phyloP scores from a whole-genome alignment of 2,329 filamentous ascomycete species.

The Lojkania enalia region DNA sequence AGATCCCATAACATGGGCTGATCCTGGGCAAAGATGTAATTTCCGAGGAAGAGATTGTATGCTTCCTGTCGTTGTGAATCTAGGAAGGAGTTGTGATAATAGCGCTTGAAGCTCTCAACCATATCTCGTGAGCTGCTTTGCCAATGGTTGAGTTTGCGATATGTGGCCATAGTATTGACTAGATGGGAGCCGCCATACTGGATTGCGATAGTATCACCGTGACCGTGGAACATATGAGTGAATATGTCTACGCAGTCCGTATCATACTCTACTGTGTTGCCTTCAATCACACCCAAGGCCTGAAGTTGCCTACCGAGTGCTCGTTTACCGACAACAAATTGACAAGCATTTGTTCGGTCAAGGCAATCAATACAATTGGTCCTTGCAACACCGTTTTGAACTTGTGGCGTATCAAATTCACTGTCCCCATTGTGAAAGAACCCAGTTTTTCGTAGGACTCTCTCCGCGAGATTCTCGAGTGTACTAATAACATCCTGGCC shows the following conservation, averaged over 20 bases:
- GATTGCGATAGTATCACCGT: slow-evolving; percentile 95
- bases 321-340: slow-evolving; percentile 95
- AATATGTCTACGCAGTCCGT: slow-evolving; percentile 95
- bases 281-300: slow-evolving; percentile 82
- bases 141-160: slow-evolving; percentile 99
- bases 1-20: slow-evolving; percentile 98
- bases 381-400: slow-evolving; percentile 89
- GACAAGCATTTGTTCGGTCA: slow-evolving; percentile 94
- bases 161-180: slow-evolving; percentile 99
- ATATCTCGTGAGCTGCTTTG: slow-evolving; percentile 96
- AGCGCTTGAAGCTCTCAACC: slow-evolving; percentile 98
- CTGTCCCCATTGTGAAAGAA: slow-evolving; percentile 94
- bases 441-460: slow-evolving; percentile 80
- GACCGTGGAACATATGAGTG: slow-evolving; percentile 97
- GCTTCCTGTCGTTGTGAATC: slow-evolving; percentile 98
- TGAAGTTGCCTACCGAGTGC: slow-evolving; percentile 91
- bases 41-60: slow-evolving; percentile 95
- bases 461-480: slow-evolving; percentile 85
- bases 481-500: slow-evolving; percentile 94
- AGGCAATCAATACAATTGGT: slow-evolving; percentile 99
- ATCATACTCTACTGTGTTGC: slow-evolving; percentile 83
- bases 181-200: slow-evolving; percentile 97
- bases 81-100: slow-evolving; percentile 98
- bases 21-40: slow-evolving; percentile 85
- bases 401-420: slow-evolving; percentile 63